A percentile compares a stretch with the other conserved stretches of the same genome.
These are phyloP conservation scores for Stagonosporopsis rhizophila DNA, from an alignment of 2,329 filamentous ascomycete genomes.

Conservation along the genomic window DNA sequence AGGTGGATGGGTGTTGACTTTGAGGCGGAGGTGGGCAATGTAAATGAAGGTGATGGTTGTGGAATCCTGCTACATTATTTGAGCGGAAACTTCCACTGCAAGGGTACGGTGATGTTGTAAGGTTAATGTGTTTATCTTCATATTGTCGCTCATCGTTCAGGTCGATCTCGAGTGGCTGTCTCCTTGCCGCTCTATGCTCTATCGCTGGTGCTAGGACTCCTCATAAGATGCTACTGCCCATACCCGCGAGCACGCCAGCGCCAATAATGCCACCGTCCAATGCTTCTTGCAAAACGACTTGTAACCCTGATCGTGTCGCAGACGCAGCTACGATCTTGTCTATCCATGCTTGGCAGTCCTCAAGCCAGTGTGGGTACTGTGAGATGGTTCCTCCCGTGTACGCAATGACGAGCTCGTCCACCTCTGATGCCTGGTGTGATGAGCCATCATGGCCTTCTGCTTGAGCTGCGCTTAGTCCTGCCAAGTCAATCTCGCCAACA, in stretches of 20 bases:
- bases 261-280: slow-evolving; percentile 63
- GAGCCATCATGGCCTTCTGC: slow-evolving; percentile 23
- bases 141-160: not conserved
- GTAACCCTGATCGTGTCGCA: slow-evolving; percentile 48
- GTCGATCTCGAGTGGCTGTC: not conserved
- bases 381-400: slow-evolving; percentile 83
- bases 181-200: too few species aligned
- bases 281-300: slow-evolving; percentile 60
- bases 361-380: slow-evolving; percentile 77
- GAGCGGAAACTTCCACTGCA: not conserved
- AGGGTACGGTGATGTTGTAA: not conserved
- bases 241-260: slow-evolving; percentile 62
- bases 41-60: too few species aligned
- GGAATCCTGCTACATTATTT: too few species aligned
- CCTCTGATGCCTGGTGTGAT: slow-evolving; percentile 31
- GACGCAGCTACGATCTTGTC: slow-evolving; percentile 61
- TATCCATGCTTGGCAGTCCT: slow-evolving; percentile 73
- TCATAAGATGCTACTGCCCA: slow-evolving; percentile 25
- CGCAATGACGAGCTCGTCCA: slow-evolving; percentile 73
- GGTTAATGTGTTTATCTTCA: not conserved
- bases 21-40: too few species aligned
- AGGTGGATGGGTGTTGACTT: too few species aligned
- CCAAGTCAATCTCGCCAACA: slow-evolving; percentile 67
- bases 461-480: slow-evolving; percentile 14
- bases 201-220: not conserved